Base-by-base conservation (phyloP, 768 basidiomycete species). In the Paxillus involutus region DNA sequence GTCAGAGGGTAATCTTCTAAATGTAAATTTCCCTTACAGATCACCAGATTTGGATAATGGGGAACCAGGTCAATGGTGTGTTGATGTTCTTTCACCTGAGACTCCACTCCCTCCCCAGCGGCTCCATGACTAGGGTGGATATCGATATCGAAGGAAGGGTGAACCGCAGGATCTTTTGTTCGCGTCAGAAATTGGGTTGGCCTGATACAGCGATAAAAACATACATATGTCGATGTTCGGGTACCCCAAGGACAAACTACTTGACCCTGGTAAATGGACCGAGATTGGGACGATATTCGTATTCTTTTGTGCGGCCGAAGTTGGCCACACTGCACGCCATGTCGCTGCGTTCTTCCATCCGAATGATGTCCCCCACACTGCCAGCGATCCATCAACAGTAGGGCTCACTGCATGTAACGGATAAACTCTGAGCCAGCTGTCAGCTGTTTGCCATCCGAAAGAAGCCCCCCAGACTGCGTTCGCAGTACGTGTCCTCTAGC, bases 351-450 rank as follows among this genome's bases (percentile, higher is more conserved):
- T 52, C 33, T 53, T 47, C 62, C 59, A 63, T 47, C 62, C 62
- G 6, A 63, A 64, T 21, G 64, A 62, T 47, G 16, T 48, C 41
- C 53, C 56, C 77, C 21, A 56, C 10, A 81, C 80, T 4, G 74
- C 72, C 80, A 82, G 37, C 61, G 69, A 62, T 79, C 76, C 32
- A 81, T 78, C 29, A 9, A 30, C 29, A 30, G 21, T 32, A 77
- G 65, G 71, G 80, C 75, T 44, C 86, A 75, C 53, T 68, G 65
- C 41, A 29, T 63, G 55, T 12, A 61, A 52, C 14, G 62, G 62
- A 50, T 60, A 63, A 17, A 60, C 62, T 37, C 44, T 54, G 6
- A 54, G 43, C 62, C 62, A 63, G 14, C 62, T 58, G 24, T 58
- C 63, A 11, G 46, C 49, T 13, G 59, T 43, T 36, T 56, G 17